These are phyloP conservation scores for Parmales sp. DNA, from an alignment of 108 stramenopile genomes.

Conservation along the genomic window DNA sequence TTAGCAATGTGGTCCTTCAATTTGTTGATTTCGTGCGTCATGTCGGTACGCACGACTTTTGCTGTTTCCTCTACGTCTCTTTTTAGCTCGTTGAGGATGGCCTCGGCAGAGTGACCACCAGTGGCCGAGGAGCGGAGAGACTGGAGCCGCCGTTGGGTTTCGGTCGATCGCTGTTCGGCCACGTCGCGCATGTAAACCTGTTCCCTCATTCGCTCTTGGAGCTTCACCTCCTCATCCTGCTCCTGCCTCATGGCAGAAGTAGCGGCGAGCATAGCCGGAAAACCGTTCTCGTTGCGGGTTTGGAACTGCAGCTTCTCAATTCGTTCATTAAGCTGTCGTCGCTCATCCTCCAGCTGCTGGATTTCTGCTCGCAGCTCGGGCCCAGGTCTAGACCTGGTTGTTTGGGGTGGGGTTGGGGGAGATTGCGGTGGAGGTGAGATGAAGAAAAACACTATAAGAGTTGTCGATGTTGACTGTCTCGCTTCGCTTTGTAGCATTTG, in stretches of 20 bases:
- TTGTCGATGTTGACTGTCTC: not conserved
- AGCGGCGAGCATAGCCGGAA: constrained; percentile 35
- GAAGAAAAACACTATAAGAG: not conserved
- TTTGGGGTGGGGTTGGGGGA: constrained; percentile 14
- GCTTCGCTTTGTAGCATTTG: not conserved
- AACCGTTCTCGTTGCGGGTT: constrained; percentile 32
- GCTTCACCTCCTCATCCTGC: constrained; percentile 56
- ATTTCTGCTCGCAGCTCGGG: constrained; percentile 37
- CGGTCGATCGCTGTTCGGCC: constrained; percentile 18
- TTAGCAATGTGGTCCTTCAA: constrained; percentile 13
- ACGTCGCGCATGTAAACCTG: constrained; percentile 30
- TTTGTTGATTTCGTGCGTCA: constrained; percentile 24
- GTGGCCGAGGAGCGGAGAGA: constrained; percentile 17
- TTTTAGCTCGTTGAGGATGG: constrained; percentile 16
- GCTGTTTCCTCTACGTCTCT: constrained; percentile 11
- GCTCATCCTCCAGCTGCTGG: constrained; percentile 44
- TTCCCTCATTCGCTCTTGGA: constrained; percentile 31
- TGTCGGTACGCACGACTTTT: constrained; percentile 11
- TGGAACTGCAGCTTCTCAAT: constrained; percentile 30
- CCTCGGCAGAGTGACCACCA: constrained; percentile 23
- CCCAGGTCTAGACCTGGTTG: not conserved
- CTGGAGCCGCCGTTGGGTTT: constrained; percentile 20
- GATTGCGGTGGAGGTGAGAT: not conserved
- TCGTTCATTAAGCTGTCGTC: constrained; percentile 32
- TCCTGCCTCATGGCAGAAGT: constrained; percentile 45